phyloP scores from a whole-genome alignment of 164 flowering plant species.

The Pachysandra terminalis region DNA sequence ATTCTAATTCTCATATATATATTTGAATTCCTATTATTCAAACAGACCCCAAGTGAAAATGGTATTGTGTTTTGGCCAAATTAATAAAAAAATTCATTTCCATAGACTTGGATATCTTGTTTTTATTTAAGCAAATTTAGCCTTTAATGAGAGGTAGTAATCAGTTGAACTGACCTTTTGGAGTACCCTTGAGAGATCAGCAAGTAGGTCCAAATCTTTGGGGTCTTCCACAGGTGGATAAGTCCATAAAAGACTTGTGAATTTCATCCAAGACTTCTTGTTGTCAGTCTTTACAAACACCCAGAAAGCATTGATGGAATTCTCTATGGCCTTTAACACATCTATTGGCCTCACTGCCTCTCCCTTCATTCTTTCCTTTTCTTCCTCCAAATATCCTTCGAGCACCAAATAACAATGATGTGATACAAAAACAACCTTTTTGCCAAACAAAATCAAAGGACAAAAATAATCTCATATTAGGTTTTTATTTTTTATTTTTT shows the following conservation, averaged over 20 bases:
- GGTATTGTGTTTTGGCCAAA: too few species aligned
- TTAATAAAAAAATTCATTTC: too few species aligned
- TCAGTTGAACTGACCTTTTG: slow-evolving; percentile 30
- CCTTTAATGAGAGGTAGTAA: too few species aligned
- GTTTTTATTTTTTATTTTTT: too few species aligned
- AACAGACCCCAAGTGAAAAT: too few species aligned
- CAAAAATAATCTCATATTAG: too few species aligned
- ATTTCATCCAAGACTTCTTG: slow-evolving; percentile 35
- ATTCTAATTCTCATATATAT: too few species aligned
- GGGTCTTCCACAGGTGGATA: slow-evolving; percentile 48
- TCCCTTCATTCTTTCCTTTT: slow-evolving; percentile 21
- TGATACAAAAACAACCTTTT: neutral
- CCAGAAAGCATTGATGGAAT: slow-evolving; percentile 38
- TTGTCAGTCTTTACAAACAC: slow-evolving; percentile 34
- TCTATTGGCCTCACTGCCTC: slow-evolving; percentile 27
- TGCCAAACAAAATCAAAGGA: too few species aligned
- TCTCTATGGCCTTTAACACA: slow-evolving; percentile 38
- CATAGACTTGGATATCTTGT: neutral
- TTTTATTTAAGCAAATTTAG: neutral
- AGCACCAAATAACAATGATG: neutral
- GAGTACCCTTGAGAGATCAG: slow-evolving; percentile 30
- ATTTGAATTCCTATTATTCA: too few species aligned
- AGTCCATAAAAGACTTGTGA: slow-evolving; percentile 22
- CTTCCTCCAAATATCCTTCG: slow-evolving; percentile 26
- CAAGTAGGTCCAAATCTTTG: slow-evolving; percentile 37